Conservation (phyloP, 2,329 filamentous ascomycete genomes). For the Pezicula rhizophila region DNA sequence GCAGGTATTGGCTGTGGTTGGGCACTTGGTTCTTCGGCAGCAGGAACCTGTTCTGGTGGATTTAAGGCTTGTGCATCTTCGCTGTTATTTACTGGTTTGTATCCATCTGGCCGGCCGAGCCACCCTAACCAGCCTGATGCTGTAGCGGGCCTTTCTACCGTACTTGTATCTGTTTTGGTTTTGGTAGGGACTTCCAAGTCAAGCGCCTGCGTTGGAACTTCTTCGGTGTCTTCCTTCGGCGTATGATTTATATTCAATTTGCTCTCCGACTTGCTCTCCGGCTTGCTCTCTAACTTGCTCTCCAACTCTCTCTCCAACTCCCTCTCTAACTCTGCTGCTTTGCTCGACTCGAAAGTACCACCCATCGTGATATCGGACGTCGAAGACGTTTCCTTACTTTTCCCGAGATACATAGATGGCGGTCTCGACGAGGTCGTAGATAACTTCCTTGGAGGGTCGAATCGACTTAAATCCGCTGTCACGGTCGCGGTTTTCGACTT, state of each 20-base stretch:
- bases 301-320: too few relatives aligned
- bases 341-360: slow-evolving; percentile 10
- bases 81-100: slow-evolving; percentile 11
- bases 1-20: slow-evolving; percentile 2
- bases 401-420: slow-evolving; percentile 26
- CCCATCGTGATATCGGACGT: slow-evolving; percentile 23
- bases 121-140: slow-evolving; percentile 51
- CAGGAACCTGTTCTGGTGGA: not conserved
- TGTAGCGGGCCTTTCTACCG: slow-evolving; percentile 13
- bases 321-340: not conserved
- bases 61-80: not conserved
- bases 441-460: slow-evolving; percentile 19
- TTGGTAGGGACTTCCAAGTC: not conserved
- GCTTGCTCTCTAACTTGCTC: not conserved
- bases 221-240: not conserved
- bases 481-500: slow-evolving; percentile 21
- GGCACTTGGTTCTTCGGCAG: not conserved
- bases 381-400: slow-evolving; percentile 24
- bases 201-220: not conserved
- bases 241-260: slow-evolving; percentile 1
- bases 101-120: slow-evolving; percentile 32
- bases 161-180: not conserved
- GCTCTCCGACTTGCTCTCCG: not conserved
- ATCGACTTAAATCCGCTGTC: slow-evolving; percentile 21
- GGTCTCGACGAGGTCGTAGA: slow-evolving; percentile 16